These are phyloP conservation scores for Lipomyces yarrowii DNA, from an alignment of 1,139 yeast species.

Conservation along the genomic window DNA sequence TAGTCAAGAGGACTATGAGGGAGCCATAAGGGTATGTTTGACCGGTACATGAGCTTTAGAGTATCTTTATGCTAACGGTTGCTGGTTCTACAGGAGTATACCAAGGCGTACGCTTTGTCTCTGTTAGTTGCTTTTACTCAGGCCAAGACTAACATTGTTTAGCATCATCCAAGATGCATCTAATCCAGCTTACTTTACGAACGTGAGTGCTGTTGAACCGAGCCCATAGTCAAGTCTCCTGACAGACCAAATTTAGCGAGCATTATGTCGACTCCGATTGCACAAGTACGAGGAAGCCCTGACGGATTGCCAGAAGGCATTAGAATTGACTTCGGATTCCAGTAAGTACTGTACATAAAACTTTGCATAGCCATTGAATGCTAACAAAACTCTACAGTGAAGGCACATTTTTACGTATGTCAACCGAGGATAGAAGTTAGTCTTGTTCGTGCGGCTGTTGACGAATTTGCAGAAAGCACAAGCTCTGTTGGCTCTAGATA, in stretches of 20 bases:
- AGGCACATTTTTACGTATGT: constrained; percentile 39
- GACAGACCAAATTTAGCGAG: constrained; percentile 32
- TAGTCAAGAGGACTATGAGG: constrained; percentile 45
- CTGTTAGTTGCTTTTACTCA: not conserved
- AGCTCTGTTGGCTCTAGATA: constrained; percentile 39
- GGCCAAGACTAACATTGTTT: not conserved
- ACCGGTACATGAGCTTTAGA: not conserved
- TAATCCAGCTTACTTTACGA: constrained; percentile 40
- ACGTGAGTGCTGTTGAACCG: constrained; percentile 30
- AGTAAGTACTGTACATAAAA: constrained; percentile 28
- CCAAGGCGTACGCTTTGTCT: constrained; percentile 36
- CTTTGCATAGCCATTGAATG: not conserved
- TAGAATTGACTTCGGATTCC: constrained; percentile 39
- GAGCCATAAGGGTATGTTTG: constrained; percentile 38
- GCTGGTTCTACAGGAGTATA: constrained; percentile 35
- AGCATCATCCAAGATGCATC: constrained; percentile 37
- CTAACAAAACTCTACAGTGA: constrained; percentile 36
- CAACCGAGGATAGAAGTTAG: not conserved
- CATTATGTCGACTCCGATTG: constrained; percentile 38
- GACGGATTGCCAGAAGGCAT: constrained; percentile 43
- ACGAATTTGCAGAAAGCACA: constrained; percentile 35
- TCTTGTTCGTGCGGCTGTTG: not conserved
- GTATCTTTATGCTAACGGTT: constrained; percentile 5
- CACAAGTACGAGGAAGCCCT: constrained; percentile 36
- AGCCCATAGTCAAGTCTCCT: not conserved